A percentile compares a stretch with the other conserved stretches of the same genome.
Evolutionary conservation across 2,329 filamentous ascomycete species (phyloP).

Genomic region (Mollisia scopiformis): DNA sequence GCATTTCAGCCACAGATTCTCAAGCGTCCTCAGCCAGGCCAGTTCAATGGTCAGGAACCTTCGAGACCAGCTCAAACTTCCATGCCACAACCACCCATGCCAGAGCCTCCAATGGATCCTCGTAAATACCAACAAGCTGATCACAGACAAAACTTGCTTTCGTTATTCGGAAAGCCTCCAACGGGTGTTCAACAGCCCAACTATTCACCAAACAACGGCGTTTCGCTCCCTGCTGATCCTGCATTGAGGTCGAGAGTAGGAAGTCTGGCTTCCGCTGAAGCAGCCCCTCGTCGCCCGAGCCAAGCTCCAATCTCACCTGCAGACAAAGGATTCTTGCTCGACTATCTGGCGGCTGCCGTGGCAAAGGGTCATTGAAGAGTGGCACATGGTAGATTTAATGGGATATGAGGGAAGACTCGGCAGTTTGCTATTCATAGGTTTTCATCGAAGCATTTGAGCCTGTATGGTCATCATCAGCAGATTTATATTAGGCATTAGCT

Average conservation of each 20-base stretch:
- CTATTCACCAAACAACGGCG: conserved; percentile 8
- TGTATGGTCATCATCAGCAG: conserved; percentile 1
- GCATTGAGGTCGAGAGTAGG: conserved; percentile 30
- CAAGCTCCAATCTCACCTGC: conserved; percentile 65
- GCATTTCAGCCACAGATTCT: conserved; percentile 57
- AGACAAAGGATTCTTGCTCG: conserved; percentile 76
- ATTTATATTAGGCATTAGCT: neutral
- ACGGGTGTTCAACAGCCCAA: conserved; percentile 10
- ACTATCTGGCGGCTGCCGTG: conserved; percentile 63
- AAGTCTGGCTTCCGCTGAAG: conserved; percentile 32
- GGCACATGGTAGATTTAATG: conserved; percentile 2
- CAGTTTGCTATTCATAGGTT: neutral
- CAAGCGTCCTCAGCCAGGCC: conserved; percentile 48
- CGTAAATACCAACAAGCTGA: conserved; percentile 45
- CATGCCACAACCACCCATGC: conserved; percentile 11
- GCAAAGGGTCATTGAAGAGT: conserved; percentile 24
- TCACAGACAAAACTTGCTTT: conserved; percentile 48
- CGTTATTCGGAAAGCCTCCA: conserved; percentile 32
- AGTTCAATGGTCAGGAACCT: conserved; percentile 31
- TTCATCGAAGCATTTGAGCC: conserved; percentile 4
- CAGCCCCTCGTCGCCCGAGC: conserved; percentile 46
- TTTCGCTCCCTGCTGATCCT: conserved; percentile 17
- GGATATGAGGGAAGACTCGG: neutral
- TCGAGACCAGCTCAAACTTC: conserved; percentile 1
- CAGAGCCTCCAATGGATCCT: conserved; percentile 33